phyloP scores from a whole-genome alignment of 2,329 filamentous ascomycete genomes.

The Monosporascus sp. region DNA sequence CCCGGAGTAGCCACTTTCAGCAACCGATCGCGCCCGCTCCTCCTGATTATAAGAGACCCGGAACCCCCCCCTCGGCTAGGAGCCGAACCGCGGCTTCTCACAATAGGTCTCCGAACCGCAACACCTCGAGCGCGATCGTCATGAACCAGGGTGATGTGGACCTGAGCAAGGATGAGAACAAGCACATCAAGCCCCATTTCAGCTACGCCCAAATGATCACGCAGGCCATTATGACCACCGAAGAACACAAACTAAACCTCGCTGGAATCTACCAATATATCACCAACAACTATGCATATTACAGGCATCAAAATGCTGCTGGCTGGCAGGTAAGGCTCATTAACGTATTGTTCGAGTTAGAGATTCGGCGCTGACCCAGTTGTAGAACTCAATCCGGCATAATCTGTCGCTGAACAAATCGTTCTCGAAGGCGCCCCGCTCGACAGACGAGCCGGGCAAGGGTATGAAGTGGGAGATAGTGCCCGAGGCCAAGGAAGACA shows the following conservation, averaged over 20 bases:
- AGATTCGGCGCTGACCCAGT: slow-evolving; percentile 16
- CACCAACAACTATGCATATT: slow-evolving; percentile 86
- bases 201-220: slow-evolving; percentile 97
- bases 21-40: slow-evolving; percentile 54
- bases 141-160: slow-evolving; percentile 58
- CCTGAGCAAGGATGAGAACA: slow-evolving; percentile 75
- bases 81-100: slow-evolving; percentile 26
- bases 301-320: slow-evolving; percentile 67
- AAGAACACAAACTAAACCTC: slow-evolving; percentile 83
- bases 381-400: slow-evolving; percentile 88
- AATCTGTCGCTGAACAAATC: slow-evolving; percentile 93
- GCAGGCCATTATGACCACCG: slow-evolving; percentile 84
- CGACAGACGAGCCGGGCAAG: slow-evolving; percentile 93
- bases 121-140: slow-evolving; percentile 35
- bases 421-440: slow-evolving; percentile 87
- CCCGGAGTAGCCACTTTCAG: slow-evolving; percentile 27
- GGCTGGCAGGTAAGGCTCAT: slow-evolving; percentile 76
- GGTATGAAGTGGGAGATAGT: slow-evolving; percentile 99
- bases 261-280: slow-evolving; percentile 94
- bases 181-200: slow-evolving; percentile 90
- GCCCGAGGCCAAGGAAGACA: slow-evolving; percentile 77
- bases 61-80: slow-evolving; percentile 51
- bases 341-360: not conserved
- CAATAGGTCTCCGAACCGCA: slow-evolving; percentile 35
- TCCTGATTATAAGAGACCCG: slow-evolving; percentile 55